Percentiles rank a stretch among this genome's conserved stretches.
Conservation (phyloP, 768 basidiomycete species). For the Amanita muscaria region DNA sequence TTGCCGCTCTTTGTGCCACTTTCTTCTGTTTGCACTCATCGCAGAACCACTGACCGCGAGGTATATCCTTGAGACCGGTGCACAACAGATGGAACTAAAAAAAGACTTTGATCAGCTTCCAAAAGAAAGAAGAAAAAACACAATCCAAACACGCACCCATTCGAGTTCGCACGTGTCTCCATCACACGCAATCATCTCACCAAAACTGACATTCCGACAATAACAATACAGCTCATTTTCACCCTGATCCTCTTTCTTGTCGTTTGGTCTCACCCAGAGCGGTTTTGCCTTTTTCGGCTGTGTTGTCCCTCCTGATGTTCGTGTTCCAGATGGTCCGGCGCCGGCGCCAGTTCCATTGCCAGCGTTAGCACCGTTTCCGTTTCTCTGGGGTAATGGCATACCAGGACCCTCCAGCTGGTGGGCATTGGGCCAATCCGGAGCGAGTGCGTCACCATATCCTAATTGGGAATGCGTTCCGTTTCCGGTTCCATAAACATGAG, state of each 20-base stretch:
- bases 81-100: slow-evolving; percentile 82
- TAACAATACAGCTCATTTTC: slow-evolving; percentile 72
- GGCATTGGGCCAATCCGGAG: slow-evolving; percentile 45
- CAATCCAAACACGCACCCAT: slow-evolving; percentile 62
- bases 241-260: slow-evolving; percentile 45
- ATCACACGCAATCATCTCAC: slow-evolving; percentile 95
- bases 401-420: slow-evolving; percentile 70
- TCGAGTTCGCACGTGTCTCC: slow-evolving; percentile 70
- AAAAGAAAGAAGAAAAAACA: slow-evolving; percentile 6
- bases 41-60: slow-evolving; percentile 73
- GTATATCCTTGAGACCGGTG: slow-evolving; percentile 55
- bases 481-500: slow-evolving; percentile 18
- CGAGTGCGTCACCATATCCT: slow-evolving; percentile 9
- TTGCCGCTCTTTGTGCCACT: slow-evolving; percentile 39
- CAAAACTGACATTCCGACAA: slow-evolving; percentile 79
- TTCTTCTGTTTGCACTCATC: slow-evolving; percentile 55
- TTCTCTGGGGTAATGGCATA: slow-evolving; percentile 61
- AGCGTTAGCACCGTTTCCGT: slow-evolving; percentile 10
- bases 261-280: not conserved
- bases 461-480: slow-evolving; percentile 12
- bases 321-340: too few species aligned
- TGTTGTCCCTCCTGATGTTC: too few species aligned
- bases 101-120: slow-evolving; percentile 9
- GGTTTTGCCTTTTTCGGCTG: too few species aligned
- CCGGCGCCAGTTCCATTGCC: too few species aligned